phyloP scores from a whole-genome alignment of 176 grass and related monocot species.

The Echinochloa phyllopogon region DNA sequence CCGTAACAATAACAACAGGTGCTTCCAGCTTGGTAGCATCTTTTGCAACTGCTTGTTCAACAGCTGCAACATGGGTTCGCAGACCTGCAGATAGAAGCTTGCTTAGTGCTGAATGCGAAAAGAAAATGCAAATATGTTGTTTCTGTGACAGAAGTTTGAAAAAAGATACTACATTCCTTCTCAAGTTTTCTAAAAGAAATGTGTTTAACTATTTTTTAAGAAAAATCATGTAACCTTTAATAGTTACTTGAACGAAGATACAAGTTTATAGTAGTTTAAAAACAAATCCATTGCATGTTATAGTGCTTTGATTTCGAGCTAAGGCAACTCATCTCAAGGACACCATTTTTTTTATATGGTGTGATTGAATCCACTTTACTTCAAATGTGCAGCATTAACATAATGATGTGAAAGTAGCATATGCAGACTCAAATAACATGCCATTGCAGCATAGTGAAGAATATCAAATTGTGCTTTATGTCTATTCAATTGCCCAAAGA shows the following conservation, averaged over 20 bases:
- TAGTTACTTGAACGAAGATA: neutral
- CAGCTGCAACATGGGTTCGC: conserved; percentile 68
- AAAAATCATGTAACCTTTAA: neutral
- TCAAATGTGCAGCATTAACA: neutral
- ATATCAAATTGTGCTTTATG: neutral
- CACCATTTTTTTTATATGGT: neutral
- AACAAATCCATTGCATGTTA: conserved; percentile 17
- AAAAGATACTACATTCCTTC: conserved; percentile 11
- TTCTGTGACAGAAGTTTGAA: neutral
- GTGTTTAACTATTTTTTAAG: neutral
- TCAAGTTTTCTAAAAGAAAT: neutral
- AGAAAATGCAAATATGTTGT: neutral
- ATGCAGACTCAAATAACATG: neutral
- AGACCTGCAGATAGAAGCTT: conserved; percentile 54
- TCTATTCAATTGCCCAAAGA: neutral
- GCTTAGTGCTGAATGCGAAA: conserved; percentile 23
- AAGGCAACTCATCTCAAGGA: neutral
- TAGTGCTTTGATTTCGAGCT: conserved; percentile 7
- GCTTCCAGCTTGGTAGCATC: conserved; percentile 64
- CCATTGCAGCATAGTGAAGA: neutral
- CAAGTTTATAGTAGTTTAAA: conserved; percentile 7
- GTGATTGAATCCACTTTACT: neutral
- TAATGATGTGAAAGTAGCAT: neutral
- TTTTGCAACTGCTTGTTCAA: conserved; percentile 53
- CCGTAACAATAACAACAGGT: conserved; percentile 92